Conservation (phyloP, 352 stramenopile species). For the Pseudoperonospora humuli region DNA sequence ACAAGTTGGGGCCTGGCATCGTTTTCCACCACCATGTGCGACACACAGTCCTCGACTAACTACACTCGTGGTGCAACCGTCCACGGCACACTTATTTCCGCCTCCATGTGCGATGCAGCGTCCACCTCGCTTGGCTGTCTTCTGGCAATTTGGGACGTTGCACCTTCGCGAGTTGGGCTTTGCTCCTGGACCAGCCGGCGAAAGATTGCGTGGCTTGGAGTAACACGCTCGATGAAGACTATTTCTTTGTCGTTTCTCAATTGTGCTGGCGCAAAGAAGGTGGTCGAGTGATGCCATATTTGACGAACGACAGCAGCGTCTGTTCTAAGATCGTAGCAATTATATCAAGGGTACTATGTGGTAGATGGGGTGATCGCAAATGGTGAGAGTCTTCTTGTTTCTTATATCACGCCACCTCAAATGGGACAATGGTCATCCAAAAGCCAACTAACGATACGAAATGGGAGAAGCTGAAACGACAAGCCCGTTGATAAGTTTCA, state of each 20-base stretch:
- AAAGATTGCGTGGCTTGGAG: not conserved
- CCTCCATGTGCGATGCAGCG: conserved; percentile 43
- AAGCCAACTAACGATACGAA: conserved; percentile 2
- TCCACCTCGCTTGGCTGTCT: conserved; percentile 39
- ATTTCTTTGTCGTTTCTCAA: not conserved
- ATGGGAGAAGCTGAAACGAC: conserved; percentile 20
- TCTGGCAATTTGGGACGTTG: conserved; percentile 30
- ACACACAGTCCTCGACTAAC: conserved; percentile 51
- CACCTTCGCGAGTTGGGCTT: conserved; percentile 19
- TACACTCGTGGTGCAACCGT: conserved; percentile 38
- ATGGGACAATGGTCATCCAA: conserved; percentile 12
- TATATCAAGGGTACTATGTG: not conserved
- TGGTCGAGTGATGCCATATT: conserved; percentile 17
- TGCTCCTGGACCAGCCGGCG: not conserved
- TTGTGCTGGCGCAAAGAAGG: conserved; percentile 5
- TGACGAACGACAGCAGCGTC: not conserved
- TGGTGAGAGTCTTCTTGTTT: conserved; percentile 1
- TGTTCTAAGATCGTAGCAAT: not conserved
- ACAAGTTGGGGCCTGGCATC: conserved; percentile 21
- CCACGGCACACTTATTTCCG: conserved; percentile 39
- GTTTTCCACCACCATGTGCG: conserved; percentile 45
- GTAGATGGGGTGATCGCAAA: conserved; percentile 4
- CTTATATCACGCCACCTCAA: not conserved
- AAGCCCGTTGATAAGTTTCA: conserved; percentile 19
- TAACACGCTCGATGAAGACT: not conserved